These are phyloP conservation scores for Neofusicoccum sp. DNA, from an alignment of 2,329 filamentous ascomycete species.

Conservation along the genomic window DNA sequence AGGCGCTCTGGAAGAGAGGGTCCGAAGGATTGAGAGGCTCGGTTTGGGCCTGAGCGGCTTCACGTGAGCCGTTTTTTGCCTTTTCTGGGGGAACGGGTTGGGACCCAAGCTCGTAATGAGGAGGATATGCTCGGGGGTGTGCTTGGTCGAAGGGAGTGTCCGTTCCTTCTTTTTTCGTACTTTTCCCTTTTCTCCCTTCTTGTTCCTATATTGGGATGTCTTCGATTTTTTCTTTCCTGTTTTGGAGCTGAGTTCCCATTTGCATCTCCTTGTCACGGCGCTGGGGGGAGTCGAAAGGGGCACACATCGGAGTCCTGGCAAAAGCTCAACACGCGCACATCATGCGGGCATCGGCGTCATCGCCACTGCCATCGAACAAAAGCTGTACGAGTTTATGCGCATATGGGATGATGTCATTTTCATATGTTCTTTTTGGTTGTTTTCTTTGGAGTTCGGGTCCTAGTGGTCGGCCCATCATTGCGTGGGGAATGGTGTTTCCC, in stretches of 20 bases:
- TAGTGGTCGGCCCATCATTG: neutral
- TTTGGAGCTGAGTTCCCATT: neutral
- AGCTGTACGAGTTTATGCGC: neutral
- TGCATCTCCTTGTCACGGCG: neutral
- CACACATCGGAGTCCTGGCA: neutral
- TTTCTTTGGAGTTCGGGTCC: neutral
- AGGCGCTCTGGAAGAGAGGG: conserved; percentile 1
- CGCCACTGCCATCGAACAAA: neutral
- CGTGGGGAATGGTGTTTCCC: neutral
- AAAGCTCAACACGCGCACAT: conserved; percentile 1
- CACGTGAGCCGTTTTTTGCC: neutral
- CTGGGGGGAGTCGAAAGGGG: neutral
- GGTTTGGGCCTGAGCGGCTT: conserved; percentile 5
- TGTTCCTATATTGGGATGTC: neutral
- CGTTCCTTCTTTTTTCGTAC: neutral
- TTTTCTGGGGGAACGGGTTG: neutral
- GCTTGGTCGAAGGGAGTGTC: neutral
- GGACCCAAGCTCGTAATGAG: neutral
- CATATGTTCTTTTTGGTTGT: neutral
- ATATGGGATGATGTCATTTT: neutral
- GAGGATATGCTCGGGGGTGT: neutral
- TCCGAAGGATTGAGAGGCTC: conserved; percentile 2
- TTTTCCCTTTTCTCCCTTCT: neutral
- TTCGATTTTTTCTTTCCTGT: neutral
- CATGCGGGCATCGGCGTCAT: conserved; percentile 1